These are phyloP conservation scores for barley (Hordeum vulgare) DNA, from an alignment of 176 grass and related monocot genomes.

Conservation along the genomic window MorexV3_pseudomolecules_assembly NC_058520.1:21590006-21590505, in stretches of 20 bases:
- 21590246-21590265: conserved; percentile 80
- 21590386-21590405: conserved; percentile 56
- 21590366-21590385: conserved; percentile 98
- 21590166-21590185: conserved; percentile 69
- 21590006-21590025: not conserved
- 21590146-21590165: conserved; percentile 66
- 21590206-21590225: conserved; percentile 86
- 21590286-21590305: conserved; percentile 84
- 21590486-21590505: not conserved
- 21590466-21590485: not conserved
- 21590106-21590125: not conserved
- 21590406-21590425: not conserved
- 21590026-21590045: not conserved
- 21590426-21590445: not conserved
- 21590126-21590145: not conserved
- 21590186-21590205: conserved; percentile 72
- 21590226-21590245: conserved; percentile 79
- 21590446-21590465: not conserved
- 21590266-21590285: conserved; percentile 90
- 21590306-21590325: conserved; percentile 72
- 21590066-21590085: not conserved
- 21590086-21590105: not conserved
- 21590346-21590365: conserved; percentile 97
- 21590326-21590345: conserved; percentile 92
- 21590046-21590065: not conserved